Evolutionary conservation across 2,329 filamentous ascomycete genomes (phyloP).

Genomic region (Nemania sp.): DNA sequence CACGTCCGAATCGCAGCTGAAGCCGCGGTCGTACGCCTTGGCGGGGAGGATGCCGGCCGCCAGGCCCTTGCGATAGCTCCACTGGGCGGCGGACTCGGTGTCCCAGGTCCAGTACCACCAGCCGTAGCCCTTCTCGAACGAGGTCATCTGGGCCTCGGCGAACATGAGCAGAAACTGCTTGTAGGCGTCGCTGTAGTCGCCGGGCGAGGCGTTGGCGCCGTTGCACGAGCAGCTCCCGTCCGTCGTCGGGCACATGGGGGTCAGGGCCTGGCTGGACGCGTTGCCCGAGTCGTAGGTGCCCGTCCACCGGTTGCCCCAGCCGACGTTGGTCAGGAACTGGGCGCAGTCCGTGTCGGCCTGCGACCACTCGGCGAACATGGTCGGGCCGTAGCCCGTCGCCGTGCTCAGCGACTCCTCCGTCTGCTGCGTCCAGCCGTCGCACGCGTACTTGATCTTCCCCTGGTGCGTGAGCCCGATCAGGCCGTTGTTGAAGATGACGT

Average conservation of each 20-base stretch:
- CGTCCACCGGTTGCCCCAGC: constrained; percentile 87
- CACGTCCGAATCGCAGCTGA: constrained; percentile 66
- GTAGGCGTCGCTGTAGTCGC: constrained; percentile 71
- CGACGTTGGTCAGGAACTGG: constrained; percentile 83
- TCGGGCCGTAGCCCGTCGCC: constrained; percentile 84
- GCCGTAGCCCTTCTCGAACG: constrained; percentile 90
- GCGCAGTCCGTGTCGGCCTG: constrained; percentile 98
- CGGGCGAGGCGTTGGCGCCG: constrained; percentile 73
- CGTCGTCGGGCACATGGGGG: constrained; percentile 73
- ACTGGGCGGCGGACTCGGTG: constrained; percentile 83
- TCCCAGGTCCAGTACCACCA: constrained; percentile 99
- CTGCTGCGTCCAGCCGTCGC: constrained; percentile 83
- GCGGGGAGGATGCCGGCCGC: constrained; percentile 77
- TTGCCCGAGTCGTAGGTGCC: constrained; percentile 78
- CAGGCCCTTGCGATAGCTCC: constrained; percentile 87
- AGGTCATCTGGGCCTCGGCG: constrained; percentile 93
- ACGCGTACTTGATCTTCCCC: constrained; percentile 85
- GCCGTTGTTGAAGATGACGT: constrained; percentile 94
- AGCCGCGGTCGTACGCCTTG: constrained; percentile 72
- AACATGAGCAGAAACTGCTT: constrained; percentile 87
- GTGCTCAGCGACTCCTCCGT: constrained; percentile 72
- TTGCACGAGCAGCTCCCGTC: constrained; percentile 72
- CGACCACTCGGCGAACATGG: constrained; percentile 94
- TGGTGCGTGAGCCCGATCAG: constrained; percentile 83
- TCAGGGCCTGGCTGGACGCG: constrained; percentile 62